A percentile compares a stretch with the other conserved stretches of the same genome.
phyloP scores from a whole-genome alignment of 768 basidiomycete genomes.

The Russula foetens region DNA sequence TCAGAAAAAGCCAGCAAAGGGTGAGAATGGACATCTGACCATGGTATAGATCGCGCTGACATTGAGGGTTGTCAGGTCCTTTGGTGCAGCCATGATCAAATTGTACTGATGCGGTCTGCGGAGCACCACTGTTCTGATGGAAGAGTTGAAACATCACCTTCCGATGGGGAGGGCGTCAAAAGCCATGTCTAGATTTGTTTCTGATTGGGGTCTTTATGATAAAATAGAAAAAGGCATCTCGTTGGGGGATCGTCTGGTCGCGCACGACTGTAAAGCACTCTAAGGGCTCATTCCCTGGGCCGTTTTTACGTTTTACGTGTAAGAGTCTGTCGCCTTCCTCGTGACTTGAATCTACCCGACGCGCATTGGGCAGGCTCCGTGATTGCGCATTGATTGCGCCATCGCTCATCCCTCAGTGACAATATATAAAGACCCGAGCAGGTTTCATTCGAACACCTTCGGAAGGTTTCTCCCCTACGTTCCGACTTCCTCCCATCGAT shows the following conservation, averaged over 20 bases:
- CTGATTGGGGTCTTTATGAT: no score
- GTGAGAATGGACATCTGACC: not conserved
- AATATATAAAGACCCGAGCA: not conserved
- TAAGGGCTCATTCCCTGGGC: no score
- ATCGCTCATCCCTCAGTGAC: slow-evolving; percentile 2
- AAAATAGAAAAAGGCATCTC: no score
- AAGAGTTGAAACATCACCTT: not conserved
- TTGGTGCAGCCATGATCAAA: not conserved
- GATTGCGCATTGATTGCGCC: slow-evolving; percentile 18
- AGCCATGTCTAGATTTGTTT: no score
- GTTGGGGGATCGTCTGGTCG: no score
- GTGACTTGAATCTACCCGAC: no score
- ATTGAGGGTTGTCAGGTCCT: not conserved
- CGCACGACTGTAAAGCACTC: no score
- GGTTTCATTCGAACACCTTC: no score
- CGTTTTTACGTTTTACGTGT: not conserved
- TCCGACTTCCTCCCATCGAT: not conserved
- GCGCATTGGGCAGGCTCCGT: not conserved
- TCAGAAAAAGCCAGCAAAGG: not conserved
- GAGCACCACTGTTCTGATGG: not conserved
- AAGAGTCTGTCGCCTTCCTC: not conserved
- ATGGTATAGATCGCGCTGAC: not conserved
- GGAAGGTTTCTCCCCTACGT: no score
- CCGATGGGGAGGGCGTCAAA: not conserved
- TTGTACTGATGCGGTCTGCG: not conserved